phyloP scores from a whole-genome alignment of 2,329 filamentous ascomycete species.

The Sporothrix mexicana region DNA sequence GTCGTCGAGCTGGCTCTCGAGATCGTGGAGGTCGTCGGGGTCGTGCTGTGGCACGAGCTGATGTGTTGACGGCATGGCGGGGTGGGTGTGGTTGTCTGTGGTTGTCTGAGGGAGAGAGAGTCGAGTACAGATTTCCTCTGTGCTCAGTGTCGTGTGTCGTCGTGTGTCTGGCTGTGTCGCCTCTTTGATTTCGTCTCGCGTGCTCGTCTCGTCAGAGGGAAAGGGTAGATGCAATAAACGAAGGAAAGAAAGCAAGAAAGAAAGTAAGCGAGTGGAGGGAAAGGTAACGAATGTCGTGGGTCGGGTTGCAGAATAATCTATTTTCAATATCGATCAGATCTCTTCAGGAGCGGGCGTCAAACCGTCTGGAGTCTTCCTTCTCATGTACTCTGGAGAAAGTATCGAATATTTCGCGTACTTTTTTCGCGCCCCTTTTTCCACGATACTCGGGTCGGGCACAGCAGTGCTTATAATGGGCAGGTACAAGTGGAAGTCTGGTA shows the following conservation, averaged over 20 bases:
- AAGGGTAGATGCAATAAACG: no score
- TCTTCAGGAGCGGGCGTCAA: background rate
- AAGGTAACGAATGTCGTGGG: no score
- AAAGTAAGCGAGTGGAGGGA: no score
- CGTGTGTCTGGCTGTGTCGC: no score
- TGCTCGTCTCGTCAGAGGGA: no score
- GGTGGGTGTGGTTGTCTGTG: background rate
- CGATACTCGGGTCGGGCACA: background rate
- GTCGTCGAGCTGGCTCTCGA: constrained; percentile 20
- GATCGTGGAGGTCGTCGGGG: constrained; percentile 28
- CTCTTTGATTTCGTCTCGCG: no score
- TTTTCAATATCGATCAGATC: background rate
- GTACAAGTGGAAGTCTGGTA: no score
- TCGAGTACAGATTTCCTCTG: background rate
- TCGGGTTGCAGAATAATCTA: background rate
- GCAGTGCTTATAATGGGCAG: background rate
- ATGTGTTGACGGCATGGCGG: constrained; percentile 26
- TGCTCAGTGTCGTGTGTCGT: no score
- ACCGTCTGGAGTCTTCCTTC: background rate
- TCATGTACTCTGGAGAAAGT: no score
- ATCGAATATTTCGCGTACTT: background rate
- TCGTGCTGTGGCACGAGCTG: constrained; percentile 33
- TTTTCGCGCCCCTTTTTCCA: background rate
- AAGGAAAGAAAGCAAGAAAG: no score
- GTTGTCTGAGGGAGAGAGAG: background rate